A percentile compares a stretch with the other conserved stretches of the same genome.
Evolutionary conservation across 2,329 filamentous ascomycete genomes (phyloP).

Genomic region (Lecanicillium sp.): DNA sequence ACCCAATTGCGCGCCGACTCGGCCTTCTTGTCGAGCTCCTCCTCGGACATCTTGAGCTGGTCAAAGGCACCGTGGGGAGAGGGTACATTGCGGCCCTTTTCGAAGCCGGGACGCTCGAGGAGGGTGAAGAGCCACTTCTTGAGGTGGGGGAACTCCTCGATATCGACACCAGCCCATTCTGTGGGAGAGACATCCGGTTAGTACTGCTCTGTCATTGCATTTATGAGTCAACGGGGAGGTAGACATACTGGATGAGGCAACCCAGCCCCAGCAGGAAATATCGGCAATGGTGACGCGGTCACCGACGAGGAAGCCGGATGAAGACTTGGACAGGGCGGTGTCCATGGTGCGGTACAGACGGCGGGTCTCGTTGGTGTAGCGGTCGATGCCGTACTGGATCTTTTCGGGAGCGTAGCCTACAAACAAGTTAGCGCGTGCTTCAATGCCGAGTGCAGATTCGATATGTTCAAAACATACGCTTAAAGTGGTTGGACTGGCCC

Average conservation of each 20-base stretch:
- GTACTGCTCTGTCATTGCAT: constrained; percentile 5
- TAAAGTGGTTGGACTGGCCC: constrained; percentile 74
- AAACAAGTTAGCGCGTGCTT: not conserved
- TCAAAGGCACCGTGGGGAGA: constrained; percentile 54
- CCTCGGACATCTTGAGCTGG: constrained; percentile 33
- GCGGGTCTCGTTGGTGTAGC: constrained; percentile 78
- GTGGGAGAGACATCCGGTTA: constrained; percentile 2
- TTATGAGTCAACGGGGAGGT: not conserved
- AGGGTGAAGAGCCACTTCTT: constrained; percentile 72
- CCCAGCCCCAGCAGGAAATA: constrained; percentile 75
- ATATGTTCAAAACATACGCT: constrained; percentile 34
- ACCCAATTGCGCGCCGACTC: constrained; percentile 54
- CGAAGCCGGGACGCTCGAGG: constrained; percentile 59
- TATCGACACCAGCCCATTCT: constrained; percentile 42
- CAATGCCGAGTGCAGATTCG: not conserved
- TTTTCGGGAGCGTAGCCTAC: constrained; percentile 68
- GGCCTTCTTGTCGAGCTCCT: constrained; percentile 50
- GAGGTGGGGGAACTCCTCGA: constrained; percentile 67
- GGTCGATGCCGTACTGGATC: constrained; percentile 74
- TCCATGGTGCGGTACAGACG: constrained; percentile 75
- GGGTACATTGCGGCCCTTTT: constrained; percentile 71
- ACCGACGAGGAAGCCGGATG: constrained; percentile 55
- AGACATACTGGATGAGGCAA: constrained; percentile 41
- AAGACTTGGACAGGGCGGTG: constrained; percentile 53
- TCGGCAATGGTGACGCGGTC: constrained; percentile 69